A percentile compares a stretch with the other conserved stretches of the same genome.
phyloP scores from a whole-genome alignment of 1,284 basidiomycete species.

The Ganoderma resinaceum region DNA sequence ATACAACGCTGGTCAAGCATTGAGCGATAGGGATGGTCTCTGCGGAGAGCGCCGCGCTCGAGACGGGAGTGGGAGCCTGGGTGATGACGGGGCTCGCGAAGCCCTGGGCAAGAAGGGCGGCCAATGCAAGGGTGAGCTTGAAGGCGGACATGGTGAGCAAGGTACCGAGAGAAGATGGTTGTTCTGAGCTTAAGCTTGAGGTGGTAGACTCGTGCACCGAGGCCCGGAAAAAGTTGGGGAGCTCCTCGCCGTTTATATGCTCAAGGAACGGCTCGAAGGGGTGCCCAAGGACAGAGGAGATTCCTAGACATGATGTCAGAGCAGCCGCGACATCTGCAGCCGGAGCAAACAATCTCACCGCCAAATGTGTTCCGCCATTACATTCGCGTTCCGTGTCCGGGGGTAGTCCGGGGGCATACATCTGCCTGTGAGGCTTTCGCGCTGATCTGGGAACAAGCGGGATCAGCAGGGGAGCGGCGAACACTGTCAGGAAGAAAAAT shows the following conservation, averaged over 20 bases:
- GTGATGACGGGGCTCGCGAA: slow-evolving; percentile 22
- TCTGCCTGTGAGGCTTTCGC: slow-evolving; percentile 6
- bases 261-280: background rate
- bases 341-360: background rate
- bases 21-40: slow-evolving; percentile 70
- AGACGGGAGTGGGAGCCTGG: slow-evolving; percentile 10
- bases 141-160: background rate
- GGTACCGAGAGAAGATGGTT: background rate
- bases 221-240: background rate
- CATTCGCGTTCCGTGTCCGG: background rate
- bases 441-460: slow-evolving; percentile 3
- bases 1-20: slow-evolving; percentile 22
- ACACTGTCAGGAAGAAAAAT: background rate
- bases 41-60: slow-evolving; percentile 52
- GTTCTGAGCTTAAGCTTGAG: background rate
- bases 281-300: background rate
- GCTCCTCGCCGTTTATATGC: background rate
- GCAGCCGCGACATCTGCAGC: background rate
- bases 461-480: slow-evolving; percentile 5
- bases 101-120: slow-evolving; percentile 5
- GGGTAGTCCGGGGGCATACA: background rate
- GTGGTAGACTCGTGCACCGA: background rate
- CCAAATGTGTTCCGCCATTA: background rate
- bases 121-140: slow-evolving; percentile 3
- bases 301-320: background rate